Conservation (phyloP, 106 monocot genomes). For the Platanthera guangdongensis region DNA sequence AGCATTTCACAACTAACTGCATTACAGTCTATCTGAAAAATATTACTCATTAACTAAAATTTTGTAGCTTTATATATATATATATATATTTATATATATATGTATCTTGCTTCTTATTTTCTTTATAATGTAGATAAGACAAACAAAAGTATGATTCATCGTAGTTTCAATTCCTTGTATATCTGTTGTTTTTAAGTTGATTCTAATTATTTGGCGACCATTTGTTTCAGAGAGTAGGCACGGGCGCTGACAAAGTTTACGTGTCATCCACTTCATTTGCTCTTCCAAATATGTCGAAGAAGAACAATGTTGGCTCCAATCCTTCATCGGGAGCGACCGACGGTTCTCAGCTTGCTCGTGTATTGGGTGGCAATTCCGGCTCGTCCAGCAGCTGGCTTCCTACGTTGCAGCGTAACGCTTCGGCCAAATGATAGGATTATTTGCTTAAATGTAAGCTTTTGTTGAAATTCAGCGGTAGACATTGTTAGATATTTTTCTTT, state of each 20-base stretch:
- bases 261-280: slow-evolving; percentile 29
- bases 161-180: background rate
- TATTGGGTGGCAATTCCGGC: slow-evolving; percentile 24
- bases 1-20: background rate
- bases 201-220: background rate
- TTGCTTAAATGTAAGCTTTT: background rate
- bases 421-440: slow-evolving; percentile 38
- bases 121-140: background rate
- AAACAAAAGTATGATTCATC: background rate
- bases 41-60: background rate
- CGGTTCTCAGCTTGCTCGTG: slow-evolving; percentile 22
- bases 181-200: background rate
- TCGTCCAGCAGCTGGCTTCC: slow-evolving; percentile 50
- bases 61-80: background rate
- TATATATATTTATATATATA: background rate
- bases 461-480: background rate
- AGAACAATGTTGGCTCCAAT: slow-evolving; percentile 28
- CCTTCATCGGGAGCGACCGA: slow-evolving; percentile 20
- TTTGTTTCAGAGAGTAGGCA: slow-evolving; percentile 25
- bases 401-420: slow-evolving; percentile 47
- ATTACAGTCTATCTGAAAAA: background rate
- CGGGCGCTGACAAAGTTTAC: slow-evolving; percentile 21
- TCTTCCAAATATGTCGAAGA: slow-evolving; percentile 28
- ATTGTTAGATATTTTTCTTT: background rate
- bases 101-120: background rate